phyloP scores from a whole-genome alignment of 1,284 basidiomycete species.

The Rhodotorula sp. region DNA sequence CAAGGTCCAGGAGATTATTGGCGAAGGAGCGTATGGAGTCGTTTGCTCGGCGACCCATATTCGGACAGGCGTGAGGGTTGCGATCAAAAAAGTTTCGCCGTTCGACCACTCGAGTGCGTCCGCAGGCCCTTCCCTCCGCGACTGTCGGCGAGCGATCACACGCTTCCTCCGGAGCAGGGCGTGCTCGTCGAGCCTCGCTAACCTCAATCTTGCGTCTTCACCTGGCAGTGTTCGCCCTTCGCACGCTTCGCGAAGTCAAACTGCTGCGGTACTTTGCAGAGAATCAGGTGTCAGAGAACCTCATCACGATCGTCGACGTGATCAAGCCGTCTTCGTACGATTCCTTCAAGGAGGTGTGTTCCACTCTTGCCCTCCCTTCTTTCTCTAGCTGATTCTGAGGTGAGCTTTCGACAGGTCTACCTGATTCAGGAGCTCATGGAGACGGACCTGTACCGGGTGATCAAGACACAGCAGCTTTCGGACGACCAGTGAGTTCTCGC shows the following conservation, averaged over 20 bases:
- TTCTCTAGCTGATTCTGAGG: neutral
- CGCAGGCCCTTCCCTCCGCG: neutral
- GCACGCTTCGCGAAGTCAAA: slow-evolving; percentile 80
- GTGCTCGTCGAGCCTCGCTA: no score
- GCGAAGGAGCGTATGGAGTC: slow-evolving; percentile 54
- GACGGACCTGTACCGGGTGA: slow-evolving; percentile 82
- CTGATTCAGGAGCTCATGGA: slow-evolving; percentile 86
- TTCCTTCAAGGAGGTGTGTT: slow-evolving; percentile 72
- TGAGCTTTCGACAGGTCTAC: slow-evolving; percentile 59
- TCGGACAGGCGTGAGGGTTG: slow-evolving; percentile 50
- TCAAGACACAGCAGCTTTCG: slow-evolving; percentile 75
- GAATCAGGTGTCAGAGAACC: slow-evolving; percentile 52
- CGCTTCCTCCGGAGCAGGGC: no score
- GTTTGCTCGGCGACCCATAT: slow-evolving; percentile 51
- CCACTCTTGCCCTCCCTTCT: no score
- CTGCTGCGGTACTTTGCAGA: slow-evolving; percentile 56
- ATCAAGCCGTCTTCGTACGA: slow-evolving; percentile 85
- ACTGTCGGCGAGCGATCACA: no score
- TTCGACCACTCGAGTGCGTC: slow-evolving; percentile 70
- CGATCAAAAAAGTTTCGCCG: slow-evolving; percentile 67
- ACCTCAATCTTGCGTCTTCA: neutral
- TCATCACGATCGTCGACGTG: slow-evolving; percentile 92
- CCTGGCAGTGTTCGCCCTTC: slow-evolving; percentile 67
- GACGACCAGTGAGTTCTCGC: slow-evolving; percentile 70
- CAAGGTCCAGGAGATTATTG: slow-evolving; percentile 50